Evolutionary conservation across 108 stramenopile genomes (phyloP).

Genomic region (Nannochloropsis oceanica): DNA sequence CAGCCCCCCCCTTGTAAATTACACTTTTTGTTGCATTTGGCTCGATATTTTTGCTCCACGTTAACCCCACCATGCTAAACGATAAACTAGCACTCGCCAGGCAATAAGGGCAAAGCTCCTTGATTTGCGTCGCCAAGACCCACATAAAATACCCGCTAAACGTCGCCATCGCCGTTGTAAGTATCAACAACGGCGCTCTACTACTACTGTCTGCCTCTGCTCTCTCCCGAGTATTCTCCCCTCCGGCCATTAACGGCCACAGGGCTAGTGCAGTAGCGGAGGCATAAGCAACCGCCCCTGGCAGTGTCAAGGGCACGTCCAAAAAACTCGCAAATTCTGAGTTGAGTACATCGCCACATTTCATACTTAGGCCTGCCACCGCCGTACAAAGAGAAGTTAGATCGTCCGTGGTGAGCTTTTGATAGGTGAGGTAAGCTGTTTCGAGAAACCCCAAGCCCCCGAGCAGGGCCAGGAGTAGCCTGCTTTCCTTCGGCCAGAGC

Average conservation of each 20-base stretch:
- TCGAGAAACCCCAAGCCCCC: neutral
- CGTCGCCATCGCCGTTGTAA: slow-evolving; percentile 66
- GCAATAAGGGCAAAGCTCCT: slow-evolving; percentile 63
- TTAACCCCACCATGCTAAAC: neutral
- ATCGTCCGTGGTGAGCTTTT: slow-evolving; percentile 10
- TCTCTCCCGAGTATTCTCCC: neutral
- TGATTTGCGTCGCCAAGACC: slow-evolving; percentile 51
- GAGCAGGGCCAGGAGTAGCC: neutral
- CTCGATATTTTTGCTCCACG: neutral
- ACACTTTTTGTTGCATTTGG: neutral
- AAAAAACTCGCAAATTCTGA: neutral
- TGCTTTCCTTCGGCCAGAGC: neutral
- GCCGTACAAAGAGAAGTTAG: slow-evolving; percentile 1
- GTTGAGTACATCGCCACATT: slow-evolving; percentile 13
- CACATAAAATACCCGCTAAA: slow-evolving; percentile 69
- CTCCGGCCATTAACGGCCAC: slow-evolving; percentile 2
- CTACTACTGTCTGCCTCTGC: neutral
- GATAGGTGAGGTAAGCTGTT: slow-evolving; percentile 22
- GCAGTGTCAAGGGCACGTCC: slow-evolving; percentile 17
- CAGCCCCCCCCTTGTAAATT: neutral
- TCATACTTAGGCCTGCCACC: slow-evolving; percentile 4
- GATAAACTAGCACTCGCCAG: slow-evolving; percentile 40
- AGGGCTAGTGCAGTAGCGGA: slow-evolving; percentile 8
- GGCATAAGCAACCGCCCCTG: slow-evolving; percentile 3
- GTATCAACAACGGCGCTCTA: slow-evolving; percentile 34